Conservation (phyloP, 345 rosid genomes). For the Dipteronia dyeriana region DNA sequence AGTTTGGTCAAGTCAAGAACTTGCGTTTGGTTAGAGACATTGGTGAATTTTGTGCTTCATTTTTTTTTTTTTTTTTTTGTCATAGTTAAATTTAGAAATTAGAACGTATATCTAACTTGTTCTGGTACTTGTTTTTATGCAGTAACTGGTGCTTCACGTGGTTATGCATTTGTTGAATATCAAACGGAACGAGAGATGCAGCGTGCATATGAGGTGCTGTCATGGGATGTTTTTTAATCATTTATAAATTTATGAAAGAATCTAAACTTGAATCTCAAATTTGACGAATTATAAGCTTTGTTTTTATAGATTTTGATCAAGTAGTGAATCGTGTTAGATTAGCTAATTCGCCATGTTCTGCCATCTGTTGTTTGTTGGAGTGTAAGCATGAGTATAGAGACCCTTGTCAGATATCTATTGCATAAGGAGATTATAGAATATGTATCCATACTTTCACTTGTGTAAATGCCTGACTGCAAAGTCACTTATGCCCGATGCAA, state of each 20-base stretch:
- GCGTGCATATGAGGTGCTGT: constrained; percentile 73
- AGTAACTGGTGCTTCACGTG: constrained; percentile 93
- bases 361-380: neutral
- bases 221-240: neutral
- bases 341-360: neutral
- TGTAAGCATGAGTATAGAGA: neutral
- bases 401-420: no score
- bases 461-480: neutral
- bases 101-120: neutral
- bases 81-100: neutral
- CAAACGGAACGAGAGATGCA: constrained; percentile 86
- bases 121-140: constrained; percentile 16
- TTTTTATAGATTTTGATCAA: neutral
- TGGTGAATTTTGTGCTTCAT: constrained; percentile 40
- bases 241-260: neutral
- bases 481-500: neutral
- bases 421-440: neutral
- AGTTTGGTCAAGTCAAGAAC: constrained; percentile 77
- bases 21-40: constrained; percentile 90
- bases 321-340: neutral
- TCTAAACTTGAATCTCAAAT: neutral
- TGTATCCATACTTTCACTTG: neutral
- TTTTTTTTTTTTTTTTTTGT: neutral
- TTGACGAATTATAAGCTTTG: neutral
- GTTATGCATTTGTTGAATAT: constrained; percentile 88